Percentiles rank a stretch among this genome's conserved stretches.
phyloP scores from a whole-genome alignment of 1,284 basidiomycete species.

The Microstroma glucosiphilum region DNA sequence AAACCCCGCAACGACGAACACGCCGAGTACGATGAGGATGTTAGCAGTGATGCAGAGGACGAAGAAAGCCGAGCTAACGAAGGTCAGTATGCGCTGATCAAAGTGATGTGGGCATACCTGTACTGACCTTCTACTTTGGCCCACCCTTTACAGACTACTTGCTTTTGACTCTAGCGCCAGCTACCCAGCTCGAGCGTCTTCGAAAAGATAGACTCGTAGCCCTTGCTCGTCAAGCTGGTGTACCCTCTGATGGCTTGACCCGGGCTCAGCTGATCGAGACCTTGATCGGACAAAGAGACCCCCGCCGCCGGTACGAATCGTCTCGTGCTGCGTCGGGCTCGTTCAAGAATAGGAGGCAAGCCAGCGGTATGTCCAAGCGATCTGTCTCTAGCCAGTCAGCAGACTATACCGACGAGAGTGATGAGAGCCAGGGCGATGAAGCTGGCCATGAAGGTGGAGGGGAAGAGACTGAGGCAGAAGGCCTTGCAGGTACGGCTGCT shows the following conservation, averaged over 20 bases:
- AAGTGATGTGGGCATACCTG: background rate
- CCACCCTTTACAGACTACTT: background rate
- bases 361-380: background rate
- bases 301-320: background rate
- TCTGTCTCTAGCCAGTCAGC: conserved; percentile 1
- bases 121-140: background rate
- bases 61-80: background rate
- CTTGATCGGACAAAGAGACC: background rate
- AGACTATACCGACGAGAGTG: conserved; percentile 6
- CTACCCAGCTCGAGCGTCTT: background rate
- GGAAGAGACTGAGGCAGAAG: conserved; percentile 6
- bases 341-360: background rate
- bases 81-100: background rate
- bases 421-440: conserved; percentile 1
- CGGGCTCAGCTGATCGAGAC: background rate
- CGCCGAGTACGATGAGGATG: background rate
- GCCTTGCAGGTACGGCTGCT: background rate
- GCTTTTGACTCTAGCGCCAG: background rate
- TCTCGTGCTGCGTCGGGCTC: background rate
- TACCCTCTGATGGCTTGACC: background rate
- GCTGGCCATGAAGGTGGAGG: conserved; percentile 3
- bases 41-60: background rate
- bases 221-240: background rate
- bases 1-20: background rate
- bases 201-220: background rate